These are phyloP conservation scores for Boletus insuetus DNA, from an alignment of 768 basidiomycete genomes.

Conservation along the genomic window DNA sequence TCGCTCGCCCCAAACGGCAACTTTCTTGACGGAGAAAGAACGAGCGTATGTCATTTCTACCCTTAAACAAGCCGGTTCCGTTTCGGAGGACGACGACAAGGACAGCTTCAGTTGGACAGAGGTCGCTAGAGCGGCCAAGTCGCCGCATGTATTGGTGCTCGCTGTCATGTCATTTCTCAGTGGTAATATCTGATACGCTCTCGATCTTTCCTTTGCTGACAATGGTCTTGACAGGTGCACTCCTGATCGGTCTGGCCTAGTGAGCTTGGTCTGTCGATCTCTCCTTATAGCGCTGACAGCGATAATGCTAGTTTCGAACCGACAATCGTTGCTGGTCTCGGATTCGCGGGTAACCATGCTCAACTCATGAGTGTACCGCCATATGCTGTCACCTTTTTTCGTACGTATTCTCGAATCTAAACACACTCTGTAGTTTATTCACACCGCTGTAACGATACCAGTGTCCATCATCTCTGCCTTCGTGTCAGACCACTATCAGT, in stretches of 20 bases:
- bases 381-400: background rate
- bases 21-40: constrained; percentile 52
- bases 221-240: constrained; percentile 11
- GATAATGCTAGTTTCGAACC: constrained; percentile 57
- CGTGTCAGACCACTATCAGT: constrained; percentile 51
- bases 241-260: constrained; percentile 19
- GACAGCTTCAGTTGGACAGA: constrained; percentile 59
- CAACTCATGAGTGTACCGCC: constrained; percentile 60
- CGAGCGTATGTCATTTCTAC: constrained; percentile 41
- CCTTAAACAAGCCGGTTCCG: constrained; percentile 25
- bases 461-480: constrained; percentile 41
- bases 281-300: constrained; percentile 33
- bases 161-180: constrained; percentile 50
- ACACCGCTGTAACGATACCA: constrained; percentile 8
- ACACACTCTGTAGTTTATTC: background rate
- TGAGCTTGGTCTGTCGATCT: constrained; percentile 12
- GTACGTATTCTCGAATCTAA: constrained; percentile 39
- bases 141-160: constrained; percentile 55
- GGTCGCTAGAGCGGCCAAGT: constrained; percentile 45
- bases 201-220: background rate
- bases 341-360: constrained; percentile 49
- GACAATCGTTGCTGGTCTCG: constrained; percentile 57
- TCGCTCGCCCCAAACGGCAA: constrained; percentile 39
- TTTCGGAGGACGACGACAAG: constrained; percentile 39
- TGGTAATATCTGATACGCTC: constrained; percentile 30